A percentile compares a stretch with the other conserved stretches of the same genome.
phyloP scores from a whole-genome alignment of 352 stramenopile genomes.

The Phytopythium delawarense region DNA sequence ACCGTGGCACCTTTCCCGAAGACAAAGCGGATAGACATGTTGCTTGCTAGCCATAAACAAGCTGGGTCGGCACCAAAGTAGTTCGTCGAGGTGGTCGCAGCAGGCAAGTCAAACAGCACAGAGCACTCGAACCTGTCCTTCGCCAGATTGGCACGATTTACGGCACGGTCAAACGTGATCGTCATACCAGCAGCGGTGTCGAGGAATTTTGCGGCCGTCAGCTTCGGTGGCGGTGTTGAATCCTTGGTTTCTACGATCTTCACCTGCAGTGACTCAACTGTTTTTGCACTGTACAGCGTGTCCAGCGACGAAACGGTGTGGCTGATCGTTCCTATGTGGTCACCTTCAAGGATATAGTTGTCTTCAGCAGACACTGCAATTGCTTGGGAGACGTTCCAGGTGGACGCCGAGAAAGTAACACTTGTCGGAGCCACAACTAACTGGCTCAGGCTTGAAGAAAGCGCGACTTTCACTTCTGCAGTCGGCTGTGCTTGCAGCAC shows the following conservation, averaged over 20 bases:
- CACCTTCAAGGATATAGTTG: constrained; percentile 38
- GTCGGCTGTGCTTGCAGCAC: constrained; percentile 43
- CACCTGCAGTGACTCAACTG: constrained; percentile 26
- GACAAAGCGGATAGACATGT: constrained; percentile 37
- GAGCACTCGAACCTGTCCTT: constrained; percentile 40
- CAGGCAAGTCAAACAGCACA: constrained; percentile 53
- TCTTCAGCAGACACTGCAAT: constrained; percentile 44
- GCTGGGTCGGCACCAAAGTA: constrained; percentile 34
- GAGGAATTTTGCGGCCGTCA: constrained; percentile 47
- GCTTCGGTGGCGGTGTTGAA: constrained; percentile 46
- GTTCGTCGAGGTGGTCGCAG: constrained; percentile 13
- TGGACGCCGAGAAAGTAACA: constrained; percentile 30
- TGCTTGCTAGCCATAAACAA: constrained; percentile 47
- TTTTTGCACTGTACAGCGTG: constrained; percentile 23
- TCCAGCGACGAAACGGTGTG: constrained; percentile 25
- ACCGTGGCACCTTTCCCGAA: constrained; percentile 41
- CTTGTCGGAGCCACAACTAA: constrained; percentile 32
- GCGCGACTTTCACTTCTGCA: constrained; percentile 25
- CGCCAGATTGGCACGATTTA: constrained; percentile 26
- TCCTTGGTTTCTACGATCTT: constrained; percentile 64
- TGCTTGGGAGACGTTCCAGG: constrained; percentile 45
- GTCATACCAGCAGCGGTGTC: constrained; percentile 40
- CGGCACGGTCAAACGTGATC: constrained; percentile 41
- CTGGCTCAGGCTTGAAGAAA: constrained; percentile 30
- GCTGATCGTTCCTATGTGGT: constrained; percentile 29